Conservation (phyloP, 2,329 filamentous ascomycete genomes). For the Pseudocercospora crystallina region DNA sequence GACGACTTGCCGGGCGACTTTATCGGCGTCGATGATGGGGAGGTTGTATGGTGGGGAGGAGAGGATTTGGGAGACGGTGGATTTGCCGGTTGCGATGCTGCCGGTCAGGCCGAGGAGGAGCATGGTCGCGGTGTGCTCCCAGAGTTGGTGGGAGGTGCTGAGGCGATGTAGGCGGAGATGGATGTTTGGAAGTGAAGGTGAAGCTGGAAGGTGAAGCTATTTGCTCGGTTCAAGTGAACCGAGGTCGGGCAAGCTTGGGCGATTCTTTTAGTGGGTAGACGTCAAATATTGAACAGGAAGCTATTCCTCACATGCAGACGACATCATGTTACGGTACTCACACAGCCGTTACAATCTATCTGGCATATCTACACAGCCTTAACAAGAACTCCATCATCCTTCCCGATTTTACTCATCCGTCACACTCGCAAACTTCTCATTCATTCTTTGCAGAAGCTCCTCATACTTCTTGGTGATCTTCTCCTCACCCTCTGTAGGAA, state of each 20-base stretch:
- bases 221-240: too few relatives aligned
- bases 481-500: constrained; percentile 82
- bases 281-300: too few relatives aligned
- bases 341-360: constrained; percentile 11
- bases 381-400: not conserved
- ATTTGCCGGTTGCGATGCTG: constrained; percentile 97
- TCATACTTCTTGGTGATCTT: constrained; percentile 90
- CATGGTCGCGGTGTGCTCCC: constrained; percentile 56
- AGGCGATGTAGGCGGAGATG: too few relatives aligned
- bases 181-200: too few relatives aligned
- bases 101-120: constrained; percentile 93
- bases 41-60: constrained; percentile 77
- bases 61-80: constrained; percentile 85
- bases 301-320: too few relatives aligned
- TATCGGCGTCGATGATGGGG: constrained; percentile 90
- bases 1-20: constrained; percentile 89
- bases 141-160: too few relatives aligned
- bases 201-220: too few relatives aligned
- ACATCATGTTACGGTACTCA: not conserved
- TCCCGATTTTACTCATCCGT: constrained; percentile 75
- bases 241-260: too few relatives aligned
- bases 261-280: too few relatives aligned
- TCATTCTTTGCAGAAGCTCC: constrained; percentile 84
- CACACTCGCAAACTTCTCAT: constrained; percentile 95
- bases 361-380: constrained; percentile 7